Percentiles rank a stretch among this genome's conserved stretches.
Evolutionary conservation across 108 stramenopile species (phyloP).

Genomic region (Cylindrotheca closterium): DNA sequence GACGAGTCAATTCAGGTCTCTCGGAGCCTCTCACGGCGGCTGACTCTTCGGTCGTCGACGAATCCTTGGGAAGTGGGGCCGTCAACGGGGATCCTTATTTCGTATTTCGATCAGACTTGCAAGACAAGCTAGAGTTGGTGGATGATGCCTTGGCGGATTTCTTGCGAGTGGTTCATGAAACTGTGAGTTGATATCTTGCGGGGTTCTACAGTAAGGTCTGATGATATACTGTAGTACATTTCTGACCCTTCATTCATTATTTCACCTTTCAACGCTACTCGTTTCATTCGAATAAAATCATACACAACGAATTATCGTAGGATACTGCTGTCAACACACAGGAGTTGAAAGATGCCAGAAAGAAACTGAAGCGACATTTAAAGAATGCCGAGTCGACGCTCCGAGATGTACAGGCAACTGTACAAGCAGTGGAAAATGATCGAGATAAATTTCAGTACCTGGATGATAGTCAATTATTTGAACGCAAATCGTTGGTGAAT

Average conservation of each 20-base stretch:
- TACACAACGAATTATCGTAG: slow-evolving; percentile 13
- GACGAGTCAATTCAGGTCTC: slow-evolving; percentile 36
- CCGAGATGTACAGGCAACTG: slow-evolving; percentile 65
- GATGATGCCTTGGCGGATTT: slow-evolving; percentile 59
- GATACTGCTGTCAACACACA: slow-evolving; percentile 76
- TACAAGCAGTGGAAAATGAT: slow-evolving; percentile 63
- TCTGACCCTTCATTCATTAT: no score
- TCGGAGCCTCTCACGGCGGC: slow-evolving; percentile 27
- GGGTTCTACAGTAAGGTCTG: not conserved
- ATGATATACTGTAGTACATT: not conserved
- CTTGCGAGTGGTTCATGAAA: slow-evolving; percentile 57
- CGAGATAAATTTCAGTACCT: slow-evolving; percentile 70
- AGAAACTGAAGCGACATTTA: slow-evolving; percentile 70
- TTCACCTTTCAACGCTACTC: no score
- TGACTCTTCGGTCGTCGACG: slow-evolving; percentile 17
- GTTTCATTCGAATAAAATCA: no score
- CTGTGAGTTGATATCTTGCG: slow-evolving; percentile 45
- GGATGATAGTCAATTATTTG: slow-evolving; percentile 51
- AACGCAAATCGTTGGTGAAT: slow-evolving; percentile 54
- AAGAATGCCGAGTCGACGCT: slow-evolving; percentile 75
- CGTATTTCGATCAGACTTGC: slow-evolving; percentile 73
- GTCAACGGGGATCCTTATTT: slow-evolving; percentile 71
- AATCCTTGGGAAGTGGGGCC: slow-evolving; percentile 7
- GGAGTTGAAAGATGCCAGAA: slow-evolving; percentile 68
- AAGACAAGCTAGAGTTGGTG: slow-evolving; percentile 56